Base-by-base conservation (phyloP, 169 alveolate species). In the Cyclospora cayetanensis region DNA sequence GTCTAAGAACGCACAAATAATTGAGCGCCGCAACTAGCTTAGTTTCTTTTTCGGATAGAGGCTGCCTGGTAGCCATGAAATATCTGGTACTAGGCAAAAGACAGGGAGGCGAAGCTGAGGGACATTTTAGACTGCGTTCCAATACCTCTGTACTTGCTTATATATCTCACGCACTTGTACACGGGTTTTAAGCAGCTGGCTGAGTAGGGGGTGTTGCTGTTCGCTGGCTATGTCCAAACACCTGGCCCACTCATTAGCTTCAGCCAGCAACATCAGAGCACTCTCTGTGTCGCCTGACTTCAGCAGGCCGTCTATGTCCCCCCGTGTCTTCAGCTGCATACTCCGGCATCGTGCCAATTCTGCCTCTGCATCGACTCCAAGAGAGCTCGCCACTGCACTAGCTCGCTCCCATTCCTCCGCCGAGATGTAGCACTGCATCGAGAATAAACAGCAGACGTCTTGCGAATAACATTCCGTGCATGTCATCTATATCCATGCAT, bases 341-440 rank as follows among this genome's bases (percentile, higher is more conserved):
- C 52, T 52, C 55, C 22, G 84, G 46, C 20, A 22, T 37, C 4
- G 84, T 1, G 84, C 9, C 2, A 72, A 34, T n/a, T 34, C 84
- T 9, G 50, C 27, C 27, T 31, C 84, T 20, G 84, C 84, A n/a
- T 18, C 84, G 22, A 22, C 39, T 12, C 84, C 84, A 27, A 37
- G 37, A 7, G 60, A 31, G 15, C 39, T 55, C 27, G 84, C 84
- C 3, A 37, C 39, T 2, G 60, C 60, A 20, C 25, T 29, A 11
- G 84, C 84, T 4, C 34, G 15, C 1, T 37, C 31, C 84, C 84
- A 72, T 27, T 72, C 84, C 84, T 37, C 84, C 27, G 84, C 84
- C 18, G 84, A 37, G 0, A 72, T 31, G 29, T 72, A 72, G 29
- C 55, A 37, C 84, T 72, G 84, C n/a, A 39, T n/a, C 50, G 22